phyloP scores from a whole-genome alignment of 2,329 filamentous ascomycete species.

The Epichloe bromicola region DNA sequence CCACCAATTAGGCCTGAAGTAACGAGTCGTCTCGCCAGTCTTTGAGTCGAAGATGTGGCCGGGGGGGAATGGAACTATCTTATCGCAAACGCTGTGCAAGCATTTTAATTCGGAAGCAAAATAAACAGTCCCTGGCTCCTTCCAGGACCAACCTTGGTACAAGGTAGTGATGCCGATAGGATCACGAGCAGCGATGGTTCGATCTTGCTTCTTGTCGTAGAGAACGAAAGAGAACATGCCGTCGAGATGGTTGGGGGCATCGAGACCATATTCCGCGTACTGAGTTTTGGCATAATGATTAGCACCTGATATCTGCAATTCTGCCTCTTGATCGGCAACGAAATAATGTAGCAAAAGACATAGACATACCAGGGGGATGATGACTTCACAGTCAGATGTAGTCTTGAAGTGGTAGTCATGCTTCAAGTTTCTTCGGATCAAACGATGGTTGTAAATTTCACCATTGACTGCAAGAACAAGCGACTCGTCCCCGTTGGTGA shows the following conservation, averaged over 20 bases:
- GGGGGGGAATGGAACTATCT: constrained; percentile 82
- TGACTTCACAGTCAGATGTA: constrained; percentile 95
- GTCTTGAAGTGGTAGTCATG: constrained; percentile 93
- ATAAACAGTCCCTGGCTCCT: constrained; percentile 74
- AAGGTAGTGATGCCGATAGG: constrained; percentile 96
- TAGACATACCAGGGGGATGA: constrained; percentile 75
- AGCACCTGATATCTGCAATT: neutral
- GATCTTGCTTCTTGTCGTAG: constrained; percentile 89
- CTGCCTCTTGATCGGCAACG: neutral
- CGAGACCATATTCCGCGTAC: constrained; percentile 86
- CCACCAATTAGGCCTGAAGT: constrained; percentile 90
- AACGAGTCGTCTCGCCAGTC: constrained; percentile 71
- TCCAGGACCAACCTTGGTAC: constrained; percentile 84
- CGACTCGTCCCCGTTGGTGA: constrained; percentile 80
- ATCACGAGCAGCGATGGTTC: constrained; percentile 85
- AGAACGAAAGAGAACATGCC: constrained; percentile 99
- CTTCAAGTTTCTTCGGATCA: constrained; percentile 78
- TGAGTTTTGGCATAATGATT: constrained; percentile 20
- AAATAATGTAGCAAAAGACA: neutral
- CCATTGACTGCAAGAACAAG: constrained; percentile 95
- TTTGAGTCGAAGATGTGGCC: constrained; percentile 94
- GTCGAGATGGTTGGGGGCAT: constrained; percentile 86
- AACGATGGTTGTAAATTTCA: constrained; percentile 98
- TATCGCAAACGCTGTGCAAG: constrained; percentile 84
- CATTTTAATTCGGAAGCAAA: constrained; percentile 97